phyloP scores from a whole-genome alignment of 108 stramenopile species.

The Discostella stelligeroides region DNA sequence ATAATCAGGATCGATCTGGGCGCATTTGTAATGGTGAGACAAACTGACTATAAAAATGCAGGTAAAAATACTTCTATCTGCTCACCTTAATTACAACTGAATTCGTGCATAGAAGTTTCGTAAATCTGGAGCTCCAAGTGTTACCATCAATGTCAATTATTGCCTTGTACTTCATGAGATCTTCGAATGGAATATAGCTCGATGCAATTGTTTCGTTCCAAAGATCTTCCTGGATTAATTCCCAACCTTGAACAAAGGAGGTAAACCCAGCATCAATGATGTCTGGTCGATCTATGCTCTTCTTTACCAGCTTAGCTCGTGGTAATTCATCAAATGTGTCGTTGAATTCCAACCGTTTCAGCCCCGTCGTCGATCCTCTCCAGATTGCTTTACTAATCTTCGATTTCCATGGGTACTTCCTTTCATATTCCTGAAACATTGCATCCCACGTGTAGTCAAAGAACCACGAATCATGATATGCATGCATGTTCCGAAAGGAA shows the following conservation, averaged over 20 bases:
- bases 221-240: background rate
- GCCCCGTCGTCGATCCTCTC: conserved; percentile 12
- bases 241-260: conserved; percentile 12
- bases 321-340: background rate
- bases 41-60: background rate
- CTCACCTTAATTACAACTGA: conserved; percentile 46
- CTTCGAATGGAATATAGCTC: background rate
- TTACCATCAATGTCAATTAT: conserved; percentile 55
- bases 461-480: conserved; percentile 1
- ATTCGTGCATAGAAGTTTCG: conserved; percentile 44
- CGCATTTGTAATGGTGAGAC: too few relatives aligned
- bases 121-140: conserved; percentile 39
- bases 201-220: conserved; percentile 4
- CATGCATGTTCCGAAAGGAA: background rate
- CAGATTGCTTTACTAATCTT: conserved; percentile 6
- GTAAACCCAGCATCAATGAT: conserved; percentile 16
- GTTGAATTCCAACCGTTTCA: background rate
- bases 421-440: background rate
- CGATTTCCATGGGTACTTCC: conserved; percentile 8
- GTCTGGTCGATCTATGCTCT: conserved; percentile 7
- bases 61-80: background rate
- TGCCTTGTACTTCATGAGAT: conserved; percentile 30
- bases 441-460: background rate
- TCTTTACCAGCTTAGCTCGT: conserved; percentile 14
- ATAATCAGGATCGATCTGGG: conserved; percentile 11